Evolutionary conservation across 495 filamentous ascomycete genomes (phyloP).

Genomic region (Clavariopsis aquatica): DNA sequence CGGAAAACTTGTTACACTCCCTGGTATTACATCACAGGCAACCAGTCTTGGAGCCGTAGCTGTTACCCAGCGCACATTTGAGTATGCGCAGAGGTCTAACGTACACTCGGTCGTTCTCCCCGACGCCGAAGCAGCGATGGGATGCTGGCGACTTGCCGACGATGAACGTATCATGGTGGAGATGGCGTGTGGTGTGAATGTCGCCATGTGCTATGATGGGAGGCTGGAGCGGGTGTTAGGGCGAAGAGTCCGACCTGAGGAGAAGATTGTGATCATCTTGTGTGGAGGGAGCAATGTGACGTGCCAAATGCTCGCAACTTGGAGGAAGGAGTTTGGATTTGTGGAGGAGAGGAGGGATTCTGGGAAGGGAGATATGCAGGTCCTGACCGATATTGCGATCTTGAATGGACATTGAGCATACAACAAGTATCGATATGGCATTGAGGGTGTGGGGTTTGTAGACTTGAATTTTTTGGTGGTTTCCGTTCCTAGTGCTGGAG

Average conservation of each 20-base stretch:
- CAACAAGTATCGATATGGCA: neutral
- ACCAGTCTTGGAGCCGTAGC: slow-evolving; percentile 73
- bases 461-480: neutral
- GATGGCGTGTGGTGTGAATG: slow-evolving; percentile 72
- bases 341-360: slow-evolving; percentile 14
- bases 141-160: slow-evolving; percentile 72
- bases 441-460: neutral
- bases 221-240: slow-evolving; percentile 64
- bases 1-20: slow-evolving; percentile 64
- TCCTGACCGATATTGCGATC: slow-evolving; percentile 38
- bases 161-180: slow-evolving; percentile 82
- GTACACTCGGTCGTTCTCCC: slow-evolving; percentile 70
- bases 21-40: slow-evolving; percentile 77
- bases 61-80: slow-evolving; percentile 72
- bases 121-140: slow-evolving; percentile 80
- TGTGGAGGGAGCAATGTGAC: slow-evolving; percentile 83
- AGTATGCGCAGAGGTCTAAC: slow-evolving; percentile 54
- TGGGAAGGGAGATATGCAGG: slow-evolving; percentile 1
- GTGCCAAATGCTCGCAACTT: slow-evolving; percentile 64
- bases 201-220: slow-evolving; percentile 58
- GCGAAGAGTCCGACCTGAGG: slow-evolving; percentile 55
- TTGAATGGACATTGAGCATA: slow-evolving; percentile 10
- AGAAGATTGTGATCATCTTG: slow-evolving; percentile 79
- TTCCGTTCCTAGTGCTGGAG: neutral
- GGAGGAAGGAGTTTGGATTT: slow-evolving; percentile 57